A percentile compares a stretch with the other conserved stretches of the same genome.
phyloP scores from a whole-genome alignment of 306 rosid species.

The Dryas drummondii region DNA sequence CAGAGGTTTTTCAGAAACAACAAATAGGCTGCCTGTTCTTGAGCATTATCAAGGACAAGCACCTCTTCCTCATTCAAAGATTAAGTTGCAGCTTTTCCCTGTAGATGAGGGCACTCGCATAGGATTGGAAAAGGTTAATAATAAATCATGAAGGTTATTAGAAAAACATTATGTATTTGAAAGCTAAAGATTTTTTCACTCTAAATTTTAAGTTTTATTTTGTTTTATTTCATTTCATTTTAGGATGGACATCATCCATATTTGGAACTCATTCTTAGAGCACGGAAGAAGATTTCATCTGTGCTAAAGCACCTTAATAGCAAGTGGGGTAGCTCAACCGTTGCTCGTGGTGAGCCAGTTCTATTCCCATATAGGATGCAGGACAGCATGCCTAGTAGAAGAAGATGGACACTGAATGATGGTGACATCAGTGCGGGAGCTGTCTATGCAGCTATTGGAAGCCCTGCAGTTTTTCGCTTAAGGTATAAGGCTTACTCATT shows the following conservation, averaged over 20 bases:
- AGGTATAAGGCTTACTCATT: slow-evolving; percentile 46
- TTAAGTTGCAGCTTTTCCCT: slow-evolving; percentile 83
- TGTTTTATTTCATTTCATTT: slow-evolving; percentile 19
- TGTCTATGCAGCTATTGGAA: slow-evolving; percentile 74
- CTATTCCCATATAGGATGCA: slow-evolving; percentile 54
- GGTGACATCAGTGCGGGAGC: slow-evolving; percentile 46
- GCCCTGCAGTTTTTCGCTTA: slow-evolving; percentile 71
- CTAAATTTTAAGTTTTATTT: slow-evolving; percentile 6
- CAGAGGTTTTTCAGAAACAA: slow-evolving; percentile 20
- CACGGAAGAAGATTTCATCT: slow-evolving; percentile 77
- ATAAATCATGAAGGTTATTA: slow-evolving; percentile 32
- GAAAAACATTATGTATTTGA: slow-evolving; percentile 2
- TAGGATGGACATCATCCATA: slow-evolving; percentile 79
- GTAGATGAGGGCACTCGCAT: slow-evolving; percentile 54
- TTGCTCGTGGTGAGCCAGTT: slow-evolving; percentile 59
- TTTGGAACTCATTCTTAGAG: slow-evolving; percentile 74
- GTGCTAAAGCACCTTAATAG: slow-evolving; percentile 65
- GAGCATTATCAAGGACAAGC: slow-evolving; percentile 34
- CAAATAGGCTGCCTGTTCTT: slow-evolving; percentile 18
- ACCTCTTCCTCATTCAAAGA: slow-evolving; percentile 52
- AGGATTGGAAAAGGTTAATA: slow-evolving; percentile 69
- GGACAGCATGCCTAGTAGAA: slow-evolving; percentile 36
- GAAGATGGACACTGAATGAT: slow-evolving; percentile 71
- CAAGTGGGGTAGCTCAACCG: slow-evolving; percentile 77
- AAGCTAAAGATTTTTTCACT: not conserved